Base-by-base conservation (phyloP, 208 protist genomes). In the Acanthamoeba quina region DNA sequence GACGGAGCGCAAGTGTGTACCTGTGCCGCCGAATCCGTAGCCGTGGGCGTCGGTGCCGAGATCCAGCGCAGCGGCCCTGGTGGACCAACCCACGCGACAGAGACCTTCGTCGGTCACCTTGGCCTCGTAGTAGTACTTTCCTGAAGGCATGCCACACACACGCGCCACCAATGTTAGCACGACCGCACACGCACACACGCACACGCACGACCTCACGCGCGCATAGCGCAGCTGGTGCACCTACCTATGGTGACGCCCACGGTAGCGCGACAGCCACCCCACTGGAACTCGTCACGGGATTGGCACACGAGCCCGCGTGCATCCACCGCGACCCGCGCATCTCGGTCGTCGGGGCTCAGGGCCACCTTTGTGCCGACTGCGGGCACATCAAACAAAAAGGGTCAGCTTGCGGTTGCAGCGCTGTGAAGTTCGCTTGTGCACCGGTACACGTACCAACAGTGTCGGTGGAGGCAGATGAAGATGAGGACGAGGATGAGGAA, bases 51-150 rank as follows among this genome's bases (percentile, higher is more conserved):
- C 96, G 0, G 94, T 96, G 64, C 96, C 95, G 21, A 97, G 90
- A 19, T 96, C 90, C 31, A 72, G 62, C 19, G 49, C 74, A 9
- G 94, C 78, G 17, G 58, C 41, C 13, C 56, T 64, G 21, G 93
- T 82, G 15, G 95, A 70, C 95, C 95, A 97, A 6, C 96, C 96
- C 24, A 97, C 92, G 64, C 96, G 95, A 54, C 85, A 94, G 3
- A 97, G 58, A 10, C 96, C 96, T 19, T 96, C 96, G 66, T 96
- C 95, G 34, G 52, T 85, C 11, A 97, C 94, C 13, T 70, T 94
- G 0, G 83, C 94, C 66, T 97, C 96, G 34, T 94, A 97, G 86
- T 96, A 96, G 26, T 95, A 93, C 62, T 92, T 93, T 37, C 95
- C 96, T 89, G 54, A 7, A 21, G 19, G 56, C 26, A 58, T 31